Conservation (phyloP, 83 land plant species). For the Diphasiastrum complanatum region DNA sequence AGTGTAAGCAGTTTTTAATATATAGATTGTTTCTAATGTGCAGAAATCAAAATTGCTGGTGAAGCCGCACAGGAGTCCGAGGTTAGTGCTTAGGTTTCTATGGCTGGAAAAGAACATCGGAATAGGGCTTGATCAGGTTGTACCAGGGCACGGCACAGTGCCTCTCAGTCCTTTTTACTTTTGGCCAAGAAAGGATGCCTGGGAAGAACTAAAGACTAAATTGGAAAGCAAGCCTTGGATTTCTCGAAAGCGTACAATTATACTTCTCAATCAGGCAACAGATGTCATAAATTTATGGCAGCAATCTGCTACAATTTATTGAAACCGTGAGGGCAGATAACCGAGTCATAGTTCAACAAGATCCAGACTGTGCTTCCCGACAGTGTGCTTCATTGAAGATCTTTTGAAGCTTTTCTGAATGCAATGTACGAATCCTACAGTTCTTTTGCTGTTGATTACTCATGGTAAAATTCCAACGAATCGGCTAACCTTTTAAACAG, state of each 20-base stretch:
- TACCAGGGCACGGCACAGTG: constrained; percentile 90
- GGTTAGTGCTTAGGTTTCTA: constrained; percentile 66
- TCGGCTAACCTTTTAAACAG: too few relatives aligned
- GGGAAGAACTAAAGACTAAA: constrained; percentile 88
- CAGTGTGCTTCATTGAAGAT: too few relatives aligned
- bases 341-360: too few relatives aligned
- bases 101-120: constrained; percentile 99
- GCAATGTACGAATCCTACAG: too few relatives aligned
- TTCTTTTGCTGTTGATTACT: too few relatives aligned
- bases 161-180: constrained; percentile 92
- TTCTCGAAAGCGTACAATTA: constrained; percentile 70
- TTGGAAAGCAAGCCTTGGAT: constrained; percentile 97
- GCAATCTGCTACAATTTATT: constrained; percentile 82
- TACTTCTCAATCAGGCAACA: constrained; percentile 94
- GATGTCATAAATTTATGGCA: constrained; percentile 98
- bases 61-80: constrained; percentile 54
- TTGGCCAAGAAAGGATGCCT: constrained; percentile 98
- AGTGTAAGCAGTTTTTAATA: too few relatives aligned
- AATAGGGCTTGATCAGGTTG: constrained; percentile 67
- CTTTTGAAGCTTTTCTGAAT: too few relatives aligned
- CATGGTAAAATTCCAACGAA: too few relatives aligned
- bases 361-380: too few relatives aligned
- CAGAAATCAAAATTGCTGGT: constrained; percentile 59
- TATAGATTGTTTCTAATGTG: constrained; percentile 18
- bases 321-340: too few relatives aligned